These are phyloP conservation scores for Tremella yokohamensis DNA, from an alignment of 768 basidiomycete genomes.

Conservation along the genomic window DNA sequence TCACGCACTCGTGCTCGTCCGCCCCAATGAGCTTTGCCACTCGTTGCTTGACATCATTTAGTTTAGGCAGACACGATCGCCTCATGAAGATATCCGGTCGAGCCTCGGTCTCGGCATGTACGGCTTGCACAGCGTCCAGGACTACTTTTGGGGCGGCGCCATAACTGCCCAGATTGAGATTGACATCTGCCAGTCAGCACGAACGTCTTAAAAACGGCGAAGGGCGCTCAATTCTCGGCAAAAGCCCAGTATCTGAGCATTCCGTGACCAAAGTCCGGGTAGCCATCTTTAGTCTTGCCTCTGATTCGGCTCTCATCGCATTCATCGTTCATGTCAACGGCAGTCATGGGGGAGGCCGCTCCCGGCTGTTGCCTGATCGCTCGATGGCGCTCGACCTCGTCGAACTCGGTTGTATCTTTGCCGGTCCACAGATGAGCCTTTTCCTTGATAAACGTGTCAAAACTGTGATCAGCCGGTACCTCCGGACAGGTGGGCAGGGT, in stretches of 20 bases:
- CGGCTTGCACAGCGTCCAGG: constrained; percentile 34
- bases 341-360: not conserved
- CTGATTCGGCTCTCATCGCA: constrained; percentile 17
- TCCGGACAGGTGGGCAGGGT: not conserved
- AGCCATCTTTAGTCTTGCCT: constrained; percentile 27
- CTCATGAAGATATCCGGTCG: constrained; percentile 51
- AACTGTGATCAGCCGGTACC: constrained; percentile 50
- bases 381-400: constrained; percentile 58
- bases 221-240: constrained; percentile 20
- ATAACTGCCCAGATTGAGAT: constrained; percentile 51
- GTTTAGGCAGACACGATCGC: constrained; percentile 34
- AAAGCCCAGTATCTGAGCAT: constrained; percentile 51
- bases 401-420: constrained; percentile 41
- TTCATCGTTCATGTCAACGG: constrained; percentile 10
- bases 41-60: constrained; percentile 38
- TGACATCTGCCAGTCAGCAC: constrained; percentile 40
- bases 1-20: constrained; percentile 45
- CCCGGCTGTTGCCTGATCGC: constrained; percentile 9
- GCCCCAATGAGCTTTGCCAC: constrained; percentile 49
- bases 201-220: not conserved
- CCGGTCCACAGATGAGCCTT: constrained; percentile 78
- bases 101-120: constrained; percentile 45
- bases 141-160: constrained; percentile 50
- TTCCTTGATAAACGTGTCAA: constrained; percentile 70
- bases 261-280: constrained; percentile 45